These are phyloP conservation scores for Dentipellis fragilis DNA, from an alignment of 768 basidiomycete species.

Conservation along the genomic window DNA sequence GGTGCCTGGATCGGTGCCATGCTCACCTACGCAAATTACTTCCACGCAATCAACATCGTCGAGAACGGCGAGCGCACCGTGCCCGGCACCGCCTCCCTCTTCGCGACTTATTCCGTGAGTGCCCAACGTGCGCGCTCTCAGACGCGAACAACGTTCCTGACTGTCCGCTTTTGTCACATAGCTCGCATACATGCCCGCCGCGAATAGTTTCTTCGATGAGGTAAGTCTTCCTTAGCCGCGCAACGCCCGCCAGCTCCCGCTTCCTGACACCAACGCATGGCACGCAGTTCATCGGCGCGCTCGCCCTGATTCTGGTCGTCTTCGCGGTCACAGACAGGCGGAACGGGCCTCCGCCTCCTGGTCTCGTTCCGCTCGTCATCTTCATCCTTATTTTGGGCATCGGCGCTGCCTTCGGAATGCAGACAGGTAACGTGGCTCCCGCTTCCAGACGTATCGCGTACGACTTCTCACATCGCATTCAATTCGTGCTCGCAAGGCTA, in stretches of 20 bases:
- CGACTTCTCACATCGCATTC: neutral
- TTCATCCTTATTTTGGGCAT: conserved; percentile 52
- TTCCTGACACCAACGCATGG: neutral
- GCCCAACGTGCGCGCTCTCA: neutral
- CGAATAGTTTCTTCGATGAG: conserved; percentile 38
- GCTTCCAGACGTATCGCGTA: neutral
- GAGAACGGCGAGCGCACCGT: conserved; percentile 48
- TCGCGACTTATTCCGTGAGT: conserved; percentile 51
- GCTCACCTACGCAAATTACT: conserved; percentile 53
- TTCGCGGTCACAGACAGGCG: conserved; percentile 44
- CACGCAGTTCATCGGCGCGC: conserved; percentile 37
- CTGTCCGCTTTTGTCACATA: conserved; percentile 7
- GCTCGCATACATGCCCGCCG: conserved; percentile 31
- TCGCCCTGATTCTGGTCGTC: conserved; percentile 43
- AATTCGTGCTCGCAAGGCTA: conserved; percentile 26
- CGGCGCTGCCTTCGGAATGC: conserved; percentile 48
- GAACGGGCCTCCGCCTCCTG: conserved; percentile 37
- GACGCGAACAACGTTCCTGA: no score
- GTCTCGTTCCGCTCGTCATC: conserved; percentile 28
- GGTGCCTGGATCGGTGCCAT: conserved; percentile 53
- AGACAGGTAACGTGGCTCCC: conserved; percentile 29
- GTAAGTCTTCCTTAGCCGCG: conserved; percentile 13
- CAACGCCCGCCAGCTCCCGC: neutral
- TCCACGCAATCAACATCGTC: conserved; percentile 54
- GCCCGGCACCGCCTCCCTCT: conserved; percentile 40